Percentiles rank a stretch among this genome's conserved stretches.
Conservation (phyloP, 1,284 basidiomycete species). For the Hypsizygus ulmarius region DNA sequence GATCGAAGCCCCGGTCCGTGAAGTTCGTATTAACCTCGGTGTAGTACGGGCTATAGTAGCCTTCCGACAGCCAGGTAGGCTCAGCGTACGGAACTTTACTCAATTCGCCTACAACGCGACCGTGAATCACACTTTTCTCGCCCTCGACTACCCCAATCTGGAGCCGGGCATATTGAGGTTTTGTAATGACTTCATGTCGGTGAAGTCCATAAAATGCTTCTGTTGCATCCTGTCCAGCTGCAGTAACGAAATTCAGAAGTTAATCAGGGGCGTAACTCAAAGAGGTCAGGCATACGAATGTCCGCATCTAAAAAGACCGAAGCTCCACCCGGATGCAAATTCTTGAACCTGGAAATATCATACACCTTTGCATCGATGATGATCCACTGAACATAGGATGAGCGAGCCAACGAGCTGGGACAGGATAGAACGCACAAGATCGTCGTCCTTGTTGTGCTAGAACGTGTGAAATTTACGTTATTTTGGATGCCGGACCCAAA, state of each 20-base stretch:
- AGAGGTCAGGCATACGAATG: constrained; percentile 48
- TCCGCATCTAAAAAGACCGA: constrained; percentile 71
- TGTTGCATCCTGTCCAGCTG: constrained; percentile 82
- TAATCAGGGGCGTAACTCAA: constrained; percentile 29
- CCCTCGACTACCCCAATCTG: constrained; percentile 70
- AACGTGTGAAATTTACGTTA: constrained; percentile 44
- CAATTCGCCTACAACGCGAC: constrained; percentile 53
- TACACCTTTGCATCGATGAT: constrained; percentile 84
- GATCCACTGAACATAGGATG: constrained; percentile 58
- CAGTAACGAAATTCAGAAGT: constrained; percentile 26
- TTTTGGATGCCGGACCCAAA: not conserved
- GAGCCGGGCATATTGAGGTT: constrained; percentile 70
- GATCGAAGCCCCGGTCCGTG: not conserved
- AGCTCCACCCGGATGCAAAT: constrained; percentile 79
- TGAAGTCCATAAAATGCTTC: constrained; percentile 85
- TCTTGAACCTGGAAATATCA: constrained; percentile 74
- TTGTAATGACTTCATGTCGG: constrained; percentile 72
- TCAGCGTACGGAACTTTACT: constrained; percentile 82
- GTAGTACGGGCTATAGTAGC: constrained; percentile 69
- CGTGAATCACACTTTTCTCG: constrained; percentile 56
- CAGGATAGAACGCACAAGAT: constrained; percentile 40
- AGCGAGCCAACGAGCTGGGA: not conserved
- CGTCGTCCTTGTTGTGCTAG: constrained; percentile 64
- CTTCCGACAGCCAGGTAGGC: constrained; percentile 72
- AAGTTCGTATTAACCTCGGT: constrained; percentile 45